phyloP scores from a whole-genome alignment of 805 yeast species.

The Yamadazyma ubonensis region DNA sequence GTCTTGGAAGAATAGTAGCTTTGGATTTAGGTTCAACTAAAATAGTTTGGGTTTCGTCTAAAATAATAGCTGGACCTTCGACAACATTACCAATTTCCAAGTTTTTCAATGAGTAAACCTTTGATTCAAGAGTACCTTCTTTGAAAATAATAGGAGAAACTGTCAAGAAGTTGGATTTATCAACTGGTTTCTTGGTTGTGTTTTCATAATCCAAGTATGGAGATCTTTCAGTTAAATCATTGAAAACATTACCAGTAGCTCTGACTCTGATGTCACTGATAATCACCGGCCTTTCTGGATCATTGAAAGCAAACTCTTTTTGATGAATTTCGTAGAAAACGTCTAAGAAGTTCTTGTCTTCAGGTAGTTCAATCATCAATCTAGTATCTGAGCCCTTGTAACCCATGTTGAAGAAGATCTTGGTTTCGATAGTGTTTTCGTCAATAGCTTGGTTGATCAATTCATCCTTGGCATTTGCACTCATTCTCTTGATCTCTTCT shows the following conservation, averaged over 20 bases:
- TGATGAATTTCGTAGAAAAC: constrained; percentile 56
- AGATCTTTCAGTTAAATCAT: constrained; percentile 45
- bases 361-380: constrained; percentile 24
- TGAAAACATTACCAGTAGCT: constrained; percentile 55
- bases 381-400: constrained; percentile 28
- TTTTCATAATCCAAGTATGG: constrained; percentile 40
- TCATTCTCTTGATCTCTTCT: constrained; percentile 9
- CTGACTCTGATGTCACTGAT: constrained; percentile 76
- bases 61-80: constrained; percentile 41
- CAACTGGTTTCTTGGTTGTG: constrained; percentile 5
- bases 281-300: constrained; percentile 54
- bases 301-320: constrained; percentile 69
- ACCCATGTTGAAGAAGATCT: constrained; percentile 19
- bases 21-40: constrained; percentile 61
- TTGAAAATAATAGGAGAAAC: constrained; percentile 39
- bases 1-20: constrained; percentile 59
- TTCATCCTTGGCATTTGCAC: constrained; percentile 9
- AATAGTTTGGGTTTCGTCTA: constrained; percentile 81
- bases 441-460: constrained; percentile 17
- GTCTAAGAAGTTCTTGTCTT: constrained; percentile 32
- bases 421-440: constrained; percentile 11
- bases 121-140: constrained; percentile 44
- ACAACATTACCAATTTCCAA: constrained; percentile 53
- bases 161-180: not conserved
- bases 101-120: constrained; percentile 48